Evolutionary conservation across 345 rosid genomes (phyloP).

Genomic region (Triadica sebifera): DNA sequence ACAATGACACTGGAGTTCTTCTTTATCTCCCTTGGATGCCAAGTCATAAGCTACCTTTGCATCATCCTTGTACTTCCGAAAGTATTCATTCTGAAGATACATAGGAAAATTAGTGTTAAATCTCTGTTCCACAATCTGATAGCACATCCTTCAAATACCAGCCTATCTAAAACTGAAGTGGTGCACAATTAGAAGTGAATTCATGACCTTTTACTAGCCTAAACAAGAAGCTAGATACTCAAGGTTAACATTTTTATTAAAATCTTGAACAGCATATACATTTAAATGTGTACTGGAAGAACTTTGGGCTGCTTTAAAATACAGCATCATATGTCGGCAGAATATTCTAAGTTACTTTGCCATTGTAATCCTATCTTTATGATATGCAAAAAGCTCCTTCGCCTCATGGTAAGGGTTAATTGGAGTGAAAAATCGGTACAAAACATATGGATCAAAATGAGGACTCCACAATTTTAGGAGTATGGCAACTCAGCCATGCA

Average conservation of each 20-base stretch:
- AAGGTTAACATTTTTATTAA: neutral
- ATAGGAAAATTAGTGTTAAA: neutral
- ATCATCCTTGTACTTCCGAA: conserved; percentile 63
- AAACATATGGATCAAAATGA: neutral
- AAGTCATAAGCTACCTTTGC: conserved; percentile 51
- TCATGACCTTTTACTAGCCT: neutral
- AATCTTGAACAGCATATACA: neutral
- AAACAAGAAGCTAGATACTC: neutral
- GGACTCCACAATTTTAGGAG: neutral
- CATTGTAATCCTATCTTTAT: neutral
- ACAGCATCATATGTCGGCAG: neutral
- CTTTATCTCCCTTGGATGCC: conserved; percentile 51
- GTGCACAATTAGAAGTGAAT: neutral
- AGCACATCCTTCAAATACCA: neutral
- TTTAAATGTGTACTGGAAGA: neutral
- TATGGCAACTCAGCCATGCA: neutral
- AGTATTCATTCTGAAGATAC: conserved; percentile 52
- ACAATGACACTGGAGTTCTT: conserved; percentile 56
- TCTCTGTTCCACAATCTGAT: neutral
- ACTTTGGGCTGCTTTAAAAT: neutral
- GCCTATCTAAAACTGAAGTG: neutral
- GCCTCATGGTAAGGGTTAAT: neutral
- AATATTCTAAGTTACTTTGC: neutral
- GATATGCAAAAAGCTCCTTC: neutral
- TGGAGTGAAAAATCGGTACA: neutral